phyloP scores from a whole-genome alignment of 495 filamentous ascomycete species.

The Chaetomium tenue region DNA sequence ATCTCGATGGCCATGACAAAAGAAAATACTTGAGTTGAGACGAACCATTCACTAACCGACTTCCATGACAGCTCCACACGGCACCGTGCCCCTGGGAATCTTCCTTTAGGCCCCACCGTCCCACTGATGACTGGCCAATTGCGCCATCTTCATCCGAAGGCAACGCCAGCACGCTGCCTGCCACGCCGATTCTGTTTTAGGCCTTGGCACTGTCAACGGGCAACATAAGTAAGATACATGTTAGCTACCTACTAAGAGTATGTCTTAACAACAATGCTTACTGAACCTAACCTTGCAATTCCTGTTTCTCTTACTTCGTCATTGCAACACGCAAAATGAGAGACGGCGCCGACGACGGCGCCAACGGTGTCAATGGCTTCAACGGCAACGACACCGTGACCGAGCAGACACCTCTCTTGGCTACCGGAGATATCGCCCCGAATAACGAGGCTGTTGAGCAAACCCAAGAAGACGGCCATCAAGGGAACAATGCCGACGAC shows the following conservation, averaged over 20 bases:
- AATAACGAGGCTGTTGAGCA: conserved; percentile 5
- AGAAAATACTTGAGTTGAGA: too few relatives aligned
- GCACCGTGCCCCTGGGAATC: background rate
- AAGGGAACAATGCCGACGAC: conserved; percentile 29
- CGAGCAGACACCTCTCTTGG: conserved; percentile 43
- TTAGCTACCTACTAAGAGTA: background rate
- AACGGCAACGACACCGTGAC: conserved; percentile 17
- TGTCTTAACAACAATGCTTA: background rate
- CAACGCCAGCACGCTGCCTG: conserved; percentile 3
- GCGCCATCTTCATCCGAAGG: background rate
- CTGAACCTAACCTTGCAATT: too few relatives aligned
- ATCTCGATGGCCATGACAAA: too few relatives aligned
- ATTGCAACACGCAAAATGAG: conserved; percentile 7
- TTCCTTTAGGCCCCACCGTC: background rate
- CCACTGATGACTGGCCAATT: background rate
- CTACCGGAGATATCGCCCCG: conserved; percentile 22
- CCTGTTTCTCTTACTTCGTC: background rate
- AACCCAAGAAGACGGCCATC: conserved; percentile 23
- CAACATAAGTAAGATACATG: background rate
- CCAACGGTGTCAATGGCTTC: too few relatives aligned
- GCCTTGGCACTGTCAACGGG: background rate
- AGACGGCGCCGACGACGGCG: background rate
- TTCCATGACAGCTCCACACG: too few relatives aligned
- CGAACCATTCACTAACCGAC: too few relatives aligned
- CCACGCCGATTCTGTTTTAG: background rate